Base-by-base conservation (phyloP, 208 protist genomes). In the Crithidia brevicula region DNA sequence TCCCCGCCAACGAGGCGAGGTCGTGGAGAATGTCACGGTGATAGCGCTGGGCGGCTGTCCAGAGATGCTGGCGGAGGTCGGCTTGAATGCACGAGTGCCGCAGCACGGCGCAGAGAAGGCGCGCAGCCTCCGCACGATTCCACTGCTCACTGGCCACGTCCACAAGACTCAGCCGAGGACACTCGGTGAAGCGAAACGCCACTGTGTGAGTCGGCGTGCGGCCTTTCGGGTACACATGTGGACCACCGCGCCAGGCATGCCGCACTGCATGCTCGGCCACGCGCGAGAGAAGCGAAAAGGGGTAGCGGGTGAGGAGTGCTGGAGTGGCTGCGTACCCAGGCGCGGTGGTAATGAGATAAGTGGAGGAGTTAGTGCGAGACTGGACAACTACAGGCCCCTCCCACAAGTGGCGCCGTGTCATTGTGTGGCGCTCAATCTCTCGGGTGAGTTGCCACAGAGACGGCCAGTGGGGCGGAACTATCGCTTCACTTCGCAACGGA, bases 81-180 rank as follows among this genome's bases (percentile, higher is more conserved):
- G 33, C 22, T 31, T 69, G 64, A 4, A 69, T 30, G 10, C n/a
- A 27, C 8, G 40, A 30, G 28, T 69, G 64, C 22, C 38, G 51
- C 28, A 69, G 38, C 18, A 53, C 52, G 5, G 22, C 3, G 28
- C 59, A 18, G 0, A 69, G 64, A 11, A 69, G 47, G 27, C 43
- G 43, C 23, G 64, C 64, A 28, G 64, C 64, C 51, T 69, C 52
- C 11, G 38, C 52, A 7, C 64, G 64, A 42, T 69, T 42, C 64
- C 64, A 69, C 27, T 69, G 40, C 30, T 50, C 47, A 11, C 64
- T 61, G 8, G 40, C 18, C 52, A 69, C 64, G 20, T 69, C 64
- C 2, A 38, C 36, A 7, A 30, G 51, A 43, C 28, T 38, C 30
- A 69, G 36, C 0, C 23, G 38, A 0, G 52, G 23, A 43, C 51